Evolutionary conservation across 108 stramenopile genomes (phyloP).

Genomic region (Skeletonema tropicum): DNA sequence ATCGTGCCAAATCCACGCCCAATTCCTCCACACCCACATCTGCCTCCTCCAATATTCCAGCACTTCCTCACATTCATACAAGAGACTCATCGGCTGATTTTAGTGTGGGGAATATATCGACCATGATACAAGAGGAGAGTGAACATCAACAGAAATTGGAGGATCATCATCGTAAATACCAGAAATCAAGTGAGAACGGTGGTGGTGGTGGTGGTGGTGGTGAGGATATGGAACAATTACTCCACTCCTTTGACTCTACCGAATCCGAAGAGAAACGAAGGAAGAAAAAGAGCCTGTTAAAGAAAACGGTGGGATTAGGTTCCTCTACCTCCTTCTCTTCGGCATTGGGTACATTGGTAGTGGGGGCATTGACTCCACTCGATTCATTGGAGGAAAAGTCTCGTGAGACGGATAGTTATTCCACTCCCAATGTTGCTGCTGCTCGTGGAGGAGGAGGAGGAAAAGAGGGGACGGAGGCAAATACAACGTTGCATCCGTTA

Average conservation of each 20-base stretch:
- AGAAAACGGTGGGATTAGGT: not conserved
- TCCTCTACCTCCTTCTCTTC: not conserved
- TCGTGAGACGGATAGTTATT: conserved; percentile 40
- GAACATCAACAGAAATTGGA: conserved; percentile 42
- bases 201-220: too few species aligned
- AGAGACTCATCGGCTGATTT: conserved; percentile 47
- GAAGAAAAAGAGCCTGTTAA: conserved; percentile 16
- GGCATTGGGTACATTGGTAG: not conserved
- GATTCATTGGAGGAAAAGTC: conserved; percentile 37
- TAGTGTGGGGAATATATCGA: conserved; percentile 47
- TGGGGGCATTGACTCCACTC: conserved; percentile 29
- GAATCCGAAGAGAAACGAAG: not conserved
- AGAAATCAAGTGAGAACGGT: too few species aligned
- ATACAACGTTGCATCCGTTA: not conserved
- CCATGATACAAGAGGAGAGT: conserved; percentile 49
- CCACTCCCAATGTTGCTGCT: conserved; percentile 8
- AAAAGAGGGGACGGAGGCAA: not conserved
- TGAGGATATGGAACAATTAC: conserved; percentile 18
- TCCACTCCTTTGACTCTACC: conserved; percentile 17
- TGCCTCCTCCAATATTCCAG: not conserved
- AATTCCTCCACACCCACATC: not conserved
- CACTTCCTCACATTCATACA: not conserved
- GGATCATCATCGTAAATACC: too few species aligned
- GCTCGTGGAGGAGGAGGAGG: not conserved
- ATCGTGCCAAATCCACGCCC: not conserved